These are phyloP conservation scores for Vaccinium vitisidaea DNA, from an alignment of 148 eudicot species.

Conservation along the genomic window DNA sequence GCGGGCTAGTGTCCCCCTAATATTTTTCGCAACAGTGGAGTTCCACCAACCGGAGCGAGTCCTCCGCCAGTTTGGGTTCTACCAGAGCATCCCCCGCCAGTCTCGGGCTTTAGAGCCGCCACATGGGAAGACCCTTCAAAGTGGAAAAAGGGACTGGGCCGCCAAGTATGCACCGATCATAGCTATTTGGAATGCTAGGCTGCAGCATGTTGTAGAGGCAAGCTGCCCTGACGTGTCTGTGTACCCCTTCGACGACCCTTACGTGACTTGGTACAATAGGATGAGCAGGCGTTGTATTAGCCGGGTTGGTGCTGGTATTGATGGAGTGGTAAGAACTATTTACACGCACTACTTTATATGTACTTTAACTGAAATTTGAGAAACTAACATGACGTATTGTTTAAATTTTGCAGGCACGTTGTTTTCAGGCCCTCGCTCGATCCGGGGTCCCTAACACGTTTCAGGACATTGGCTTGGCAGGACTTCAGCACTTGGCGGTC, in stretches of 20 bases:
- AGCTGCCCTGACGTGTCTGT: too few relatives aligned
- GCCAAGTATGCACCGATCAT: background rate
- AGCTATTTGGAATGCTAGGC: background rate
- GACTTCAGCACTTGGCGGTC: too few relatives aligned
- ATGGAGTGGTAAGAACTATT: background rate
- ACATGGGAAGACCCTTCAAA: background rate
- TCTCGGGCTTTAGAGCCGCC: background rate
- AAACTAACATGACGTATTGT: too few relatives aligned
- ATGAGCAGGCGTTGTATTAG: background rate
- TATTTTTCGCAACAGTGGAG: background rate
- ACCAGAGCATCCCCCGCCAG: background rate
- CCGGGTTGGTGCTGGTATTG: background rate
- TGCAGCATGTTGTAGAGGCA: background rate
- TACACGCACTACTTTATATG: too few relatives aligned
- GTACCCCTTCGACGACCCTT: background rate
- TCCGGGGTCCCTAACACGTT: too few relatives aligned
- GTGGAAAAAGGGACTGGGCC: background rate
- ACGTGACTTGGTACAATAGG: background rate
- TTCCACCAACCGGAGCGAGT: background rate
- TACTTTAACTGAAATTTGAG: too few relatives aligned
- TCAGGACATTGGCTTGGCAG: too few relatives aligned
- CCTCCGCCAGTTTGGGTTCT: background rate
- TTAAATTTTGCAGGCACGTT: too few relatives aligned
- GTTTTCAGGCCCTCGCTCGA: too few relatives aligned
- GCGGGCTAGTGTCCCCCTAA: background rate